These are phyloP conservation scores for Hemisphaericaspora lyxosophila DNA, from an alignment of 1,139 yeast species.

Conservation along the genomic window DNA sequence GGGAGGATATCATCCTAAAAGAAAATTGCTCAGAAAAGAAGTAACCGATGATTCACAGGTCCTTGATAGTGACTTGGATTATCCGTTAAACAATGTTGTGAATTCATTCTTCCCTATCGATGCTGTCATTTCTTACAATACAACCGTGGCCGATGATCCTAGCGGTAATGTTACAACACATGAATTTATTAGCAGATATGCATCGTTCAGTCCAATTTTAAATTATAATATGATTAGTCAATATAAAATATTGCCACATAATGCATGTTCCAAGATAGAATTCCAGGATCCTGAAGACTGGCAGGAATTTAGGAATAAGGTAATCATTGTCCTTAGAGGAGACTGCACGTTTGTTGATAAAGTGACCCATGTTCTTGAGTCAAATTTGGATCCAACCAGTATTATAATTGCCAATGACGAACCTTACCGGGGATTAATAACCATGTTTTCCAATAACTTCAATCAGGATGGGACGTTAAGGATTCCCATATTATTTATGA, in stretches of 20 bases:
- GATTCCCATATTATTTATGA: slow-evolving; percentile 40
- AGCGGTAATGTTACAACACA: slow-evolving; percentile 17
- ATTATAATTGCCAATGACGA: slow-evolving; percentile 45
- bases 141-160: slow-evolving; percentile 15
- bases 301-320: slow-evolving; percentile 20
- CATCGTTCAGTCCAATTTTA: slow-evolving; percentile 43
- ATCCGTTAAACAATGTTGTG: slow-evolving; percentile 38
- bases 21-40: slow-evolving; percentile 4
- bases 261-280: slow-evolving; percentile 29
- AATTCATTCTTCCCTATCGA: slow-evolving; percentile 47
- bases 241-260: slow-evolving; percentile 27
- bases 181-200: slow-evolving; percentile 39
- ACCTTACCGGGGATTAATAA: slow-evolving; percentile 38
- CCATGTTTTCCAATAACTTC: slow-evolving; percentile 44
- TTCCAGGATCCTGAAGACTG: slow-evolving; percentile 15
- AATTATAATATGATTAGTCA: slow-evolving; percentile 23
- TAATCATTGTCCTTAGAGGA: slow-evolving; percentile 40
- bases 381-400: slow-evolving; percentile 32
- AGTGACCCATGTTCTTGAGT: slow-evolving; percentile 30
- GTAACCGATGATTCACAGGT: slow-evolving; percentile 3
- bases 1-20: slow-evolving; percentile 1
- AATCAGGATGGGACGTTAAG: slow-evolving; percentile 37
- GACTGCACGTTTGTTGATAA: slow-evolving; percentile 45
- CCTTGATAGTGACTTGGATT: slow-evolving; percentile 27
- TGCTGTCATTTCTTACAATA: slow-evolving; percentile 32